Evolutionary conservation across 371 early-diverging fungal genomes (phyloP).

Genomic region (Syncephalastrum sp.): DNA sequence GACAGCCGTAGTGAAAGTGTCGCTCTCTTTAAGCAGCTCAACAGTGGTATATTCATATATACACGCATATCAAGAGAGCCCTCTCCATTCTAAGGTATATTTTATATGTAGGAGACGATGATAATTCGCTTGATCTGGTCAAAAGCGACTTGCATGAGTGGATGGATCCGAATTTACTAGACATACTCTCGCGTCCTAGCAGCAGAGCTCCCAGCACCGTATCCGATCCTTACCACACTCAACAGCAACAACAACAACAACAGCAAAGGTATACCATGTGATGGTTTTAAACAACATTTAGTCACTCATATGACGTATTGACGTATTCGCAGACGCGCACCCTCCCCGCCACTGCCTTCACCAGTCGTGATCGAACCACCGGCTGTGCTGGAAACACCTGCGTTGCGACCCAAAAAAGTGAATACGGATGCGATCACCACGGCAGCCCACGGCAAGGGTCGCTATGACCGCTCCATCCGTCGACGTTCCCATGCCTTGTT

Average conservation of each 20-base stretch:
- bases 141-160: constrained; percentile 19
- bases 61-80: not conserved
- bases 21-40: constrained; percentile 20
- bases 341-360: not conserved
- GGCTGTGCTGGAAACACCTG: not conserved
- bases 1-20: constrained; percentile 22
- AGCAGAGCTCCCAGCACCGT: constrained; percentile 14
- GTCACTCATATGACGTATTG: too few relatives aligned
- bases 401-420: not conserved
- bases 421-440: not conserved
- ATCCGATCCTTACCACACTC: not conserved
- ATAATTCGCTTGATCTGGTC: constrained; percentile 13
- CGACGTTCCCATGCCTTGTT: constrained; percentile 2
- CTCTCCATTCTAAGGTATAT: not conserved
- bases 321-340: too few relatives aligned
- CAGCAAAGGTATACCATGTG: not conserved
- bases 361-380: not conserved
- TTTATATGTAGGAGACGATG: constrained; percentile 17
- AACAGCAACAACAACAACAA: not conserved
- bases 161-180: constrained; percentile 18
- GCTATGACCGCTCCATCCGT: not conserved
- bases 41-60: constrained; percentile 8
- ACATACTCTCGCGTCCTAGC: constrained; percentile 16
- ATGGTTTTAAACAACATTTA: too few relatives aligned
- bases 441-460: too few relatives aligned